Evolutionary conservation across 192 early-diverging fungal species (phyloP).

Genomic region (Podila clonocystis): DNA sequence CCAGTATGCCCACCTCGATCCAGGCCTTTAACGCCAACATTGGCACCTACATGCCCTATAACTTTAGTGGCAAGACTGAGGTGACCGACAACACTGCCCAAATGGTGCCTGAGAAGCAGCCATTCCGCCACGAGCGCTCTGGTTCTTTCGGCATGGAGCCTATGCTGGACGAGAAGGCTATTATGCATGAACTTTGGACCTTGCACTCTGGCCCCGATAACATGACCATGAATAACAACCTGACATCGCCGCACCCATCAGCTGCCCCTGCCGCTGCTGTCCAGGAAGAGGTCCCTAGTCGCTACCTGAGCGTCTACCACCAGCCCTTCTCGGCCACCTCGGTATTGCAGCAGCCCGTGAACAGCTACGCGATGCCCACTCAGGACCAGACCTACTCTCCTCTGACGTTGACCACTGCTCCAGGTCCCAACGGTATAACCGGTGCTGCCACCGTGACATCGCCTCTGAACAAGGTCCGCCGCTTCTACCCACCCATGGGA

Average conservation of each 20-base stretch:
- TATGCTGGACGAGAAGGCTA: slow-evolving; percentile 40
- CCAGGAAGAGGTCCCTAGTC: slow-evolving; percentile 32
- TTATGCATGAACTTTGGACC: slow-evolving; percentile 36
- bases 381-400: slow-evolving; percentile 29
- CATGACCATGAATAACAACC: slow-evolving; percentile 14
- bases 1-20: slow-evolving; percentile 49
- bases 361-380: slow-evolving; percentile 38
- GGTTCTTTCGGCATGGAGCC: slow-evolving; percentile 21
- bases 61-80: slow-evolving; percentile 41
- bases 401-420: slow-evolving; percentile 28
- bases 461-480: slow-evolving; percentile 30
- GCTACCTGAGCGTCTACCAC: slow-evolving; percentile 43
- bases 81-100: neutral
- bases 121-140: slow-evolving; percentile 12
- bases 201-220: slow-evolving; percentile 29
- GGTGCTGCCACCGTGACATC: slow-evolving; percentile 11
- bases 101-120: slow-evolving; percentile 25
- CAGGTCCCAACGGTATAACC: neutral
- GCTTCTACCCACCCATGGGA: slow-evolving; percentile 49
- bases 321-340: slow-evolving; percentile 48
- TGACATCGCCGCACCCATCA: neutral
- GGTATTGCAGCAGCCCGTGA: slow-evolving; percentile 43
- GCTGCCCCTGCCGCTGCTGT: slow-evolving; percentile 1
- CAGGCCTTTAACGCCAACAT: slow-evolving; percentile 49
- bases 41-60: slow-evolving; percentile 49